Evolutionary conservation across 495 filamentous ascomycete genomes (phyloP).

Genomic region (Hypoxylon cercidicola): DNA sequence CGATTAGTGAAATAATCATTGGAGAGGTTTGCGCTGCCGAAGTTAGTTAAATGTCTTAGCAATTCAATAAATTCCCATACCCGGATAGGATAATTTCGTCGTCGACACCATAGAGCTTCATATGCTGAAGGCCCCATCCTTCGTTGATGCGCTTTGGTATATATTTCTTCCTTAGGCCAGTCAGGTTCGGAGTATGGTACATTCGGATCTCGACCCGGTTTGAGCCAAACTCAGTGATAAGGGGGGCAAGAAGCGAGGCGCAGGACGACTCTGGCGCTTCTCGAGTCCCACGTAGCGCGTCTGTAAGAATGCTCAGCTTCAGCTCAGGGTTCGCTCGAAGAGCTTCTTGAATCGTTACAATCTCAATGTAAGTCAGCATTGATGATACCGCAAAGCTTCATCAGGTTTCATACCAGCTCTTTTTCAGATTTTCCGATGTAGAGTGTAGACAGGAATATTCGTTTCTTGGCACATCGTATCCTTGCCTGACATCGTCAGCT

Average conservation of each 20-base stretch:
- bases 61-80: slow-evolving; percentile 52
- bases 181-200: slow-evolving; percentile 98
- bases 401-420: slow-evolving; percentile 70
- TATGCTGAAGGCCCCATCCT: slow-evolving; percentile 98
- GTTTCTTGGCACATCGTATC: slow-evolving; percentile 78
- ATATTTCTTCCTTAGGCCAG: slow-evolving; percentile 81
- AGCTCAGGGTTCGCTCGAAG: slow-evolving; percentile 78
- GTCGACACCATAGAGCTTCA: slow-evolving; percentile 98
- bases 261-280: slow-evolving; percentile 89
- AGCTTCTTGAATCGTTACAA: slow-evolving; percentile 79
- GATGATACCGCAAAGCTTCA: background rate
- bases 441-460: slow-evolving; percentile 91
- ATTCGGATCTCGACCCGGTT: slow-evolving; percentile 93
- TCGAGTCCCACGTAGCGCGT: slow-evolving; percentile 89
- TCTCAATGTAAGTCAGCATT: slow-evolving; percentile 53
- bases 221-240: slow-evolving; percentile 83
- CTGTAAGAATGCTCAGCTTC: slow-evolving; percentile 90
- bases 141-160: slow-evolving; percentile 94
- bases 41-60: background rate
- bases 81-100: slow-evolving; percentile 96
- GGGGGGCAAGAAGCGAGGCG: slow-evolving; percentile 85
- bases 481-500: slow-evolving; percentile 64
- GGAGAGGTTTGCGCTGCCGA: slow-evolving; percentile 82
- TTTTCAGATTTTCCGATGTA: slow-evolving; percentile 96
- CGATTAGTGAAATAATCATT: slow-evolving; percentile 96